Evolutionary conservation across 495 filamentous ascomycete species (phyloP).

Genomic region (Hyphodiscus hymeniophilus): DNA sequence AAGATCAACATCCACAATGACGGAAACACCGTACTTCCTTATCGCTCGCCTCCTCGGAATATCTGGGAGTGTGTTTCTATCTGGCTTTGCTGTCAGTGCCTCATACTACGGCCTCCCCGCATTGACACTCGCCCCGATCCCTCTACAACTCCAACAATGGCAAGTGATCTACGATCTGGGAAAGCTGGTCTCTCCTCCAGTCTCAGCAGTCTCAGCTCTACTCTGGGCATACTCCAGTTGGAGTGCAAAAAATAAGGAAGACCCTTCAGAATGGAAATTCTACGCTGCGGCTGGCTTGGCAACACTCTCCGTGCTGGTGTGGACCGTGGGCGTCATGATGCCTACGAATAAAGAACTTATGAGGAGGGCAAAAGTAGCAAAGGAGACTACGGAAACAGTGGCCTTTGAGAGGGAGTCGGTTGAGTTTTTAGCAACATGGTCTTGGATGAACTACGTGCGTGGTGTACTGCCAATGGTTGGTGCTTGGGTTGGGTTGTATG

Average conservation of each 20-base stretch:
- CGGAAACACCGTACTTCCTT: background rate
- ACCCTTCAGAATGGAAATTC: constrained; percentile 2
- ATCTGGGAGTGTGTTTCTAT: background rate
- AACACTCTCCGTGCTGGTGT: background rate
- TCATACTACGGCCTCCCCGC: background rate
- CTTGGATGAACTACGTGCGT: background rate
- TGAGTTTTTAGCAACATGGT: background rate
- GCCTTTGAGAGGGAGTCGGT: background rate
- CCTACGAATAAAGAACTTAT: background rate
- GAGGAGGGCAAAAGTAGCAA: background rate
- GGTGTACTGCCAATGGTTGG: background rate
- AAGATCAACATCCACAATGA: background rate
- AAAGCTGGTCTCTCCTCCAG: background rate
- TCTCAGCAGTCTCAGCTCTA: background rate
- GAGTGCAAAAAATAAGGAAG: background rate
- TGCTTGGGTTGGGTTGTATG: constrained; percentile 1
- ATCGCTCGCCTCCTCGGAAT: background rate
- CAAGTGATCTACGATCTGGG: constrained; percentile 2
- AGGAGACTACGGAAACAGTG: background rate
- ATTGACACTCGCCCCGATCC: background rate
- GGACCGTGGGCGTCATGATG: constrained; percentile 1
- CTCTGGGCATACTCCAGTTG: background rate
- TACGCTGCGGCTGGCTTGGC: background rate
- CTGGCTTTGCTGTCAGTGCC: background rate
- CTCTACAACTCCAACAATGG: constrained; percentile 1